phyloP scores from a whole-genome alignment of 257 asterid species.

The Nicotiana knightiana region DNA sequence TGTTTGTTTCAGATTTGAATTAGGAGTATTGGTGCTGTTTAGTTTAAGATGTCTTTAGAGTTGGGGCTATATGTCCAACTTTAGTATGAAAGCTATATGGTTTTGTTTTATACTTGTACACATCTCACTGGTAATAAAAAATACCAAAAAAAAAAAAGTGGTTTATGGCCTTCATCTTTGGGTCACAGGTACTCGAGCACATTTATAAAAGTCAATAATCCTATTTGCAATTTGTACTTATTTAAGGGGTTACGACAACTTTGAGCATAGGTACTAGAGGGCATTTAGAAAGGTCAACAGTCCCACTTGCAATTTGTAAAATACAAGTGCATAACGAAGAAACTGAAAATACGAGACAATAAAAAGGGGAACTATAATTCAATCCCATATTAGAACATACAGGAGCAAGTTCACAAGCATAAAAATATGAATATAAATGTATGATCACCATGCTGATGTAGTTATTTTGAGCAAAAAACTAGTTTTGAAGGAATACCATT shows the following conservation, averaged over 20 bases:
- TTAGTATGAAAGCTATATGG: too few species aligned
- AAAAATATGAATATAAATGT: background rate
- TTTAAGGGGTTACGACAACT: background rate
- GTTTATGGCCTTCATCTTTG: background rate
- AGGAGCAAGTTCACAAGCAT: background rate
- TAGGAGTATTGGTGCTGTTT: too few species aligned
- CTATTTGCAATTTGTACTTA: background rate
- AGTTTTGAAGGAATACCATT: constrained; percentile 45
- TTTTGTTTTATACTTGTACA: too few species aligned
- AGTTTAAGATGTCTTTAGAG: too few species aligned
- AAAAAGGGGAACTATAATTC: background rate
- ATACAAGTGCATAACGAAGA: background rate
- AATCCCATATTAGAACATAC: background rate
- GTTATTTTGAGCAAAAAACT: background rate
- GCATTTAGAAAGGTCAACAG: background rate
- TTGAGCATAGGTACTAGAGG: background rate
- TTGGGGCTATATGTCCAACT: too few species aligned
- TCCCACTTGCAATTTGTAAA: background rate
- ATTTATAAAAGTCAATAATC: background rate
- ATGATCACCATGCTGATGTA: background rate
- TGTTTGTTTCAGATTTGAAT: too few species aligned
- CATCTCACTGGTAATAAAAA: too few species aligned
- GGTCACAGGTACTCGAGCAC: background rate
- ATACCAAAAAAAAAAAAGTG: too few species aligned
- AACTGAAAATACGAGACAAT: background rate